phyloP scores from a whole-genome alignment of 306 rosid species.

The Dicorynia guianensis region DNA sequence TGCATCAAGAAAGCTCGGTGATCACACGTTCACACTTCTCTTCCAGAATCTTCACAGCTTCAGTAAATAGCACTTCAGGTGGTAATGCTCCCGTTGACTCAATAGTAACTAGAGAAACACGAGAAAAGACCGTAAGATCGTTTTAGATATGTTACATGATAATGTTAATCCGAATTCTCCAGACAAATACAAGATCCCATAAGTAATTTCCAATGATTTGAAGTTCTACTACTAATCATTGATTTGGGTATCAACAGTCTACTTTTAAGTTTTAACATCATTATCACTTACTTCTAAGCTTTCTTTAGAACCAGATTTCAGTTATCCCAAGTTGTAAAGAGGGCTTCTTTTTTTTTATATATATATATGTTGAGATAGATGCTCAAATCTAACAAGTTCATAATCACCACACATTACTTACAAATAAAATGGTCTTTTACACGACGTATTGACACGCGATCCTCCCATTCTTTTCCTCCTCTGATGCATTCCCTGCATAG shows the following conservation, averaged over 20 bases:
- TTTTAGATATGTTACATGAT: constrained; percentile 4
- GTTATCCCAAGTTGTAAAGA: neutral
- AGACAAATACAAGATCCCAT: neutral
- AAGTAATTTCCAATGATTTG: neutral
- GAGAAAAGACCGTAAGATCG: constrained; percentile 18
- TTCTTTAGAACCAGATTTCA: neutral
- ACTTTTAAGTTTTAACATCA: too few relatives aligned
- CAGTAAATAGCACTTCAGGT: constrained; percentile 81
- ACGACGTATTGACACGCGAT: constrained; percentile 77
- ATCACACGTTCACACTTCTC: constrained; percentile 93
- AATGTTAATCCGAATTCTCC: neutral
- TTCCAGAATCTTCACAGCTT: constrained; percentile 94
- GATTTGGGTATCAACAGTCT: too few relatives aligned
- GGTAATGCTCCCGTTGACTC: constrained; percentile 93
- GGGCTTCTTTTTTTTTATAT: neutral
- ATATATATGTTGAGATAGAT: neutral
- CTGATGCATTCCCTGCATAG: constrained; percentile 95
- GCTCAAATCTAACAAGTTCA: constrained; percentile 25
- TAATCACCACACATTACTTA: constrained; percentile 54
- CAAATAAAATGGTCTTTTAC: constrained; percentile 92
- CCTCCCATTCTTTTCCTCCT: constrained; percentile 90
- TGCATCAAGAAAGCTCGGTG: constrained; percentile 73
- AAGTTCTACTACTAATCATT: too few relatives aligned
- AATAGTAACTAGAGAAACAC: constrained; percentile 61
- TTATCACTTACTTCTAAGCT: constrained; percentile 23